phyloP scores from a whole-genome alignment of 208 protist species.

The Leishmania turanica region DNA sequence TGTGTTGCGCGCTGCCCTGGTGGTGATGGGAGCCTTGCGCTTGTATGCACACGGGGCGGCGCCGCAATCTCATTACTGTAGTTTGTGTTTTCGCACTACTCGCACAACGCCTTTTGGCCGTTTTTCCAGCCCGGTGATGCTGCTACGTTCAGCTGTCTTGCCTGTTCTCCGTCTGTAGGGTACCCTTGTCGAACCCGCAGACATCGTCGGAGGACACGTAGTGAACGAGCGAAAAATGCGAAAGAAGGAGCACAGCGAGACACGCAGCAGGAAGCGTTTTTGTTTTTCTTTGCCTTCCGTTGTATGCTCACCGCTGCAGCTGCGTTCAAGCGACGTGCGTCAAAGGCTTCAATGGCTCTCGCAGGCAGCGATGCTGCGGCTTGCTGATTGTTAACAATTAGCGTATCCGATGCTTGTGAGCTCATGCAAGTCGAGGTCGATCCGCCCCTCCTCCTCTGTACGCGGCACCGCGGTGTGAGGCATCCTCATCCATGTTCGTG shows the following conservation, averaged over 20 bases:
- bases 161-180: neutral
- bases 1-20: neutral
- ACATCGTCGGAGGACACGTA: neutral
- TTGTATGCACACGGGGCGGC: neutral
- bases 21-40: neutral
- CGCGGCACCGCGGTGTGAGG: neutral
- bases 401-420: too few relatives aligned
- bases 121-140: neutral
- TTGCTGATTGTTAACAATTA: neutral
- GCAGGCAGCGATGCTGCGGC: neutral
- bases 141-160: neutral
- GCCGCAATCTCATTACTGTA: neutral
- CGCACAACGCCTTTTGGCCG: neutral
- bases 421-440: neutral
- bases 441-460: neutral
- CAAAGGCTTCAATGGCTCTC: neutral
- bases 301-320: neutral
- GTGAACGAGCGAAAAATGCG: neutral
- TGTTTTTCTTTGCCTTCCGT: neutral
- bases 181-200: neutral
- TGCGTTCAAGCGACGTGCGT: neutral
- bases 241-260: neutral
- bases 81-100: neutral
- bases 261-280: neutral
- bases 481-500: neutral